Conservation (phyloP, 2,329 filamentous ascomycete species). For the Venturia aucupariae region DNA sequence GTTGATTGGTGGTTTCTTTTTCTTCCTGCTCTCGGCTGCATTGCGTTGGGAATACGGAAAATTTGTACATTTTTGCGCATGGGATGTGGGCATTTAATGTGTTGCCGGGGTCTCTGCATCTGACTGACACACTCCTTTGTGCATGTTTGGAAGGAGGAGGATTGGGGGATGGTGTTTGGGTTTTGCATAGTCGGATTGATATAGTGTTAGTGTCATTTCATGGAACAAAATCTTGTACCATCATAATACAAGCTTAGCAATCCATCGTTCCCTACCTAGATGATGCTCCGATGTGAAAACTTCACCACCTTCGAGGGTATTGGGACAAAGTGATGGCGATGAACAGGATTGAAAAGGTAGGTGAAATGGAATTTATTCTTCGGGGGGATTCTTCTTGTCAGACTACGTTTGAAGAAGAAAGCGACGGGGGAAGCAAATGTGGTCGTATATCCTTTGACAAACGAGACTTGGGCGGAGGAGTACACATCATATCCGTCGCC, state of each 20-base stretch:
- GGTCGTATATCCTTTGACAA: too few species aligned
- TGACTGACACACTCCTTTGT: not conserved
- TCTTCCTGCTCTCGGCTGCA: not conserved
- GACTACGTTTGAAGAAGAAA: too few species aligned
- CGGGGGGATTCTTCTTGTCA: too few species aligned
- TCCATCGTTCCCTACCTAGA: too few species aligned
- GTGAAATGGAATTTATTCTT: too few species aligned
- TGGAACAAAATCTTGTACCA: not conserved
- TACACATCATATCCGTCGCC: too few species aligned
- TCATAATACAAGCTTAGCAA: not conserved
- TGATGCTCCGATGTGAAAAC: too few species aligned
- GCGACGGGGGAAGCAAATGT: too few species aligned
- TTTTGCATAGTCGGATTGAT: not conserved
- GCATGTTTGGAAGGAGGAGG: not conserved
- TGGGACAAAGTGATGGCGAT: too few species aligned
- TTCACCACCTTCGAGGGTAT: too few species aligned
- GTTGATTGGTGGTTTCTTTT: not conserved
- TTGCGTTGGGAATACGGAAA: conserved; percentile 1
- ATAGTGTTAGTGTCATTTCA: not conserved
- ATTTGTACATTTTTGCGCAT: not conserved
- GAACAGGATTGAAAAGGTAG: too few species aligned
- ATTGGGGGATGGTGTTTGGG: not conserved
- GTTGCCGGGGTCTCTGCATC: not conserved
- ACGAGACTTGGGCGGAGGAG: too few species aligned
- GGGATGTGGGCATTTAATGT: not conserved